Conservation (phyloP, 352 stramenopile genomes). For the Pythium graminicola region DNA sequence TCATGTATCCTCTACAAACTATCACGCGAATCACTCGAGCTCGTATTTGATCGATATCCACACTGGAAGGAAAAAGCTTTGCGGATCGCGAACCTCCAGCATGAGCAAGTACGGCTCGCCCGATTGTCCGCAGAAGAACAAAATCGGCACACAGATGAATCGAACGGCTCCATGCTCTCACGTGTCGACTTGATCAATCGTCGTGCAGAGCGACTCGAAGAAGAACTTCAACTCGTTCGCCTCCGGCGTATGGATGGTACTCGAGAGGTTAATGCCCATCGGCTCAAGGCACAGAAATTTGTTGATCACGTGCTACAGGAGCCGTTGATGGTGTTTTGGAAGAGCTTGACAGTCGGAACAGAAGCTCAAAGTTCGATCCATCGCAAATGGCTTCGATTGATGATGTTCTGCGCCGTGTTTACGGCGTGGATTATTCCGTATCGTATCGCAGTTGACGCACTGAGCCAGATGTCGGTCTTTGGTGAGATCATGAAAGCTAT, state of each 20-base stretch:
- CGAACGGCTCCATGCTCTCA: constrained; percentile 15
- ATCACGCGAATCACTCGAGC: constrained; percentile 54
- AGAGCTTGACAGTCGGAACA: constrained; percentile 19
- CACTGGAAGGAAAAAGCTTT: constrained; percentile 68
- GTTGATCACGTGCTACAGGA: not conserved
- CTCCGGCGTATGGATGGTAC: constrained; percentile 17
- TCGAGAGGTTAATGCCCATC: not conserved
- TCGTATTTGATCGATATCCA: constrained; percentile 63
- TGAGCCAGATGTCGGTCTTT: not conserved
- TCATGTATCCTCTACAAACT: constrained; percentile 70
- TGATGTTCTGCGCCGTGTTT: constrained; percentile 30
- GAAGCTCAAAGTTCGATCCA: constrained; percentile 43
- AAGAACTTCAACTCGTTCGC: constrained; percentile 28
- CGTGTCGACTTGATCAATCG: constrained; percentile 24
- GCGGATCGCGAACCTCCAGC: constrained; percentile 49
- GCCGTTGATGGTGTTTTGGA: constrained; percentile 6
- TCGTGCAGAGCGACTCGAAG: constrained; percentile 25
- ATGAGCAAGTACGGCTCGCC: constrained; percentile 44
- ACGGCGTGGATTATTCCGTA: constrained; percentile 19
- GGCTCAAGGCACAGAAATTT: not conserved
- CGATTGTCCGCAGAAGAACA: constrained; percentile 27
- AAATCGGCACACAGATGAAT: not conserved
- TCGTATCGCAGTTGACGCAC: not conserved
- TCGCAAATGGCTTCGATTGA: constrained; percentile 34
- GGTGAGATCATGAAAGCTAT: constrained; percentile 9